phyloP scores from a whole-genome alignment of 768 basidiomycete species.

The Trametopsis cervina region DNA sequence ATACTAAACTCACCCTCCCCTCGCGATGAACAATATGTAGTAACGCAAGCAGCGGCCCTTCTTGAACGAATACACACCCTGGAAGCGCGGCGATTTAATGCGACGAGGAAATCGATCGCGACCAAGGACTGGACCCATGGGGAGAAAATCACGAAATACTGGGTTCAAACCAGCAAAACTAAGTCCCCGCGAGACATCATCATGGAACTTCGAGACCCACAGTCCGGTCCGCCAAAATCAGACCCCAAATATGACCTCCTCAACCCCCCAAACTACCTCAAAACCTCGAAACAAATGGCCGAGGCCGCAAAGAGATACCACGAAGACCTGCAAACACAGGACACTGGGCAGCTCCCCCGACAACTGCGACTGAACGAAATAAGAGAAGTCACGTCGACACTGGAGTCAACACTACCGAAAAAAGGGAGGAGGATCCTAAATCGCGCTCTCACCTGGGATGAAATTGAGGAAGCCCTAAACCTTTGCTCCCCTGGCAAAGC shows the following conservation, averaged over 20 bases:
- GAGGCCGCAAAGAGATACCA: slow-evolving; percentile 13
- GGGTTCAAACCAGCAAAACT: neutral
- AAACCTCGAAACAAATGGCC: slow-evolving; percentile 13
- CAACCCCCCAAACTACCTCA: neutral
- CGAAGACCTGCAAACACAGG: slow-evolving; percentile 12
- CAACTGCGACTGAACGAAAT: no score
- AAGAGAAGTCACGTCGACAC: no score
- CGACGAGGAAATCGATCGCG: neutral
- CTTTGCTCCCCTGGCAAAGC: neutral
- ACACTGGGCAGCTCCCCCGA: no score
- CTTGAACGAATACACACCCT: neutral
- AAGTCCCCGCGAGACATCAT: slow-evolving; percentile 4
- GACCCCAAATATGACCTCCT: neutral
- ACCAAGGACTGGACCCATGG: neutral
- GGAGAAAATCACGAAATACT: slow-evolving; percentile 1
- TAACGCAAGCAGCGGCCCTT: neutral
- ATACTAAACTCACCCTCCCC: neutral
- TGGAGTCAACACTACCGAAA: no score
- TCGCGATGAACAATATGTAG: neutral
- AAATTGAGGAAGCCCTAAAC: slow-evolving; percentile 1
- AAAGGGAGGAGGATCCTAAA: neutral
- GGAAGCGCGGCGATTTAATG: neutral
- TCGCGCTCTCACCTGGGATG: neutral
- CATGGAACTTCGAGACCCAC: neutral
- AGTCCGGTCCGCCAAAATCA: neutral